Base-by-base conservation (phyloP, 371 early-diverging fungal species). In the Lichtheimia ramosa region DNA sequence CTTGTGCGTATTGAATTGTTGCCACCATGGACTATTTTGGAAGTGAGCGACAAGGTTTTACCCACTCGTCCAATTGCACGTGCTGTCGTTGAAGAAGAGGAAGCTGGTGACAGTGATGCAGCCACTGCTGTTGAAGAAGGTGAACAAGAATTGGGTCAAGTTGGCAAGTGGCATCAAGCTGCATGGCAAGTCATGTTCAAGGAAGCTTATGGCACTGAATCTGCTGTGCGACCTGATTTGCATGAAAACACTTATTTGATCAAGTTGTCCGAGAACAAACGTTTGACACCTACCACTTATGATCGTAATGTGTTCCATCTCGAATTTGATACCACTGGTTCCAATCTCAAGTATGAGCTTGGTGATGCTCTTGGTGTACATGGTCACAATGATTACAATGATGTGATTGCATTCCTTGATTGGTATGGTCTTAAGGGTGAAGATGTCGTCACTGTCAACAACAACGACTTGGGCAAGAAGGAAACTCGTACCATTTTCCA, bases 241-340 rank as follows among this genome's bases (percentile, higher is more conserved):
- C 77, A 79, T 34, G 88, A 83, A 39, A 70, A 78, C 34, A 83
- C 85, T 3, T 90, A 80, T 67, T 63, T 81, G 13, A 84, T 95
- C 59, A 83, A 72, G 65, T 85, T 93, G 20, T 77, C 87, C 15
- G 89, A 90, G 59, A 88, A 90, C 79, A 75, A 82, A 48, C 89
- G 95, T 20, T 75, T 96, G 66, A 96, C 96, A 2, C 95, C 96
- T 3, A 69, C 73, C 4, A 65, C 77, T 23, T 96, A 96, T 74
- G 95, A 95, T 63, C 92, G 96, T 64, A 92, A 95, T 68, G 91
- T 96, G 13, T 94, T 96, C 89, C 96, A 96, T 74, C 81, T 96
- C 49, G 96, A 96, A 75, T 90, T 96, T 61, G 96, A 95, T 62
- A 92, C 89, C 27, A 79, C 81, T 42, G 79, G 79, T 49, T 85